These are phyloP conservation scores for Tylopilus sp. DNA, from an alignment of 768 basidiomycete species.

Conservation along the genomic window DNA sequence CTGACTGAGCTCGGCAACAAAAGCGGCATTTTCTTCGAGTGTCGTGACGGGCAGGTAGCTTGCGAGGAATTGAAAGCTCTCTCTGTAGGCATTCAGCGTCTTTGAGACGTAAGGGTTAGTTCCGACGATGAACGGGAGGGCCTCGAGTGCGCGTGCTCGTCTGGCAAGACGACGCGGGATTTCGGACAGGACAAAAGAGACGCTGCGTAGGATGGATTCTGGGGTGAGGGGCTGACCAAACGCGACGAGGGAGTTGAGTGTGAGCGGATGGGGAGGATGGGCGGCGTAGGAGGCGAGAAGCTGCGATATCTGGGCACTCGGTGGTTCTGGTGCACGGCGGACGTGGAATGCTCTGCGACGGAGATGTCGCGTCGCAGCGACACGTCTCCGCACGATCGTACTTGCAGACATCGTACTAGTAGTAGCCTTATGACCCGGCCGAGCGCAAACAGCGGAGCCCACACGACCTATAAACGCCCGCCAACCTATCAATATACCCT, in stretches of 20 bases:
- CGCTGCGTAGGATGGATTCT: slow-evolving; percentile 71
- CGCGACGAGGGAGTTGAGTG: slow-evolving; percentile 69
- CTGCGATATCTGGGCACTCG: slow-evolving; percentile 50
- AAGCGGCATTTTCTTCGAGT: slow-evolving; percentile 65
- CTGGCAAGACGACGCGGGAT: slow-evolving; percentile 74
- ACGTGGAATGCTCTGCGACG: slow-evolving; percentile 21
- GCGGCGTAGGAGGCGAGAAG: slow-evolving; percentile 62
- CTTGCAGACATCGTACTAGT: slow-evolving; percentile 1
- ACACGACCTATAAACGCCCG: background rate
- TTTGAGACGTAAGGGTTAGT: slow-evolving; percentile 84
- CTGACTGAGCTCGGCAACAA: slow-evolving; percentile 63
- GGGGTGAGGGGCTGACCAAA: slow-evolving; percentile 71
- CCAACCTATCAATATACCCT: background rate
- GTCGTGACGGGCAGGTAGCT: slow-evolving; percentile 62
- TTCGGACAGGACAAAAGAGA: slow-evolving; percentile 68
- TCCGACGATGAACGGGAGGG: slow-evolving; percentile 83
- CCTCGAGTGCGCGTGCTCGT: slow-evolving; percentile 70
- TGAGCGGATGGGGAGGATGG: slow-evolving; percentile 63
- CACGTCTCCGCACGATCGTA: background rate
- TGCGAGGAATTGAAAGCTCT: slow-evolving; percentile 68
- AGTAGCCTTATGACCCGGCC: slow-evolving; percentile 4
- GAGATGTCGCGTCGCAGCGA: slow-evolving; percentile 1
- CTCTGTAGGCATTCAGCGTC: slow-evolving; percentile 62
- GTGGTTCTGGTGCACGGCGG: slow-evolving; percentile 46
- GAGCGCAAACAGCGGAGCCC: background rate